phyloP scores from a whole-genome alignment of 2,329 filamentous ascomycete genomes.

The Calonectria ilicicola region DNA sequence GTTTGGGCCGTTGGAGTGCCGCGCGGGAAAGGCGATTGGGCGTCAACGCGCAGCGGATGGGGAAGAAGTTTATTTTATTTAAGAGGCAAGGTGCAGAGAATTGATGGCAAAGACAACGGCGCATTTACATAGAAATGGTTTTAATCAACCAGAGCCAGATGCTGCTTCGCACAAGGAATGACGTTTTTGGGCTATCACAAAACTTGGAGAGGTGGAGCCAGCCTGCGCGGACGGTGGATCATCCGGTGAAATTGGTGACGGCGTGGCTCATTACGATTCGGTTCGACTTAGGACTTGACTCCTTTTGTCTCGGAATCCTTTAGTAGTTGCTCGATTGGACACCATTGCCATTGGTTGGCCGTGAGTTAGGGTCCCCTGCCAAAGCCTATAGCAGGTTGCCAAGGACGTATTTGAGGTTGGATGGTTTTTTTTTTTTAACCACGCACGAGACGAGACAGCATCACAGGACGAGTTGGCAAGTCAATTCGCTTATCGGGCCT shows the following conservation, averaged over 20 bases:
- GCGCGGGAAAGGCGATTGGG: slow-evolving; percentile 8
- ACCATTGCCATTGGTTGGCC: neutral
- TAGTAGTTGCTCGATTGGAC: neutral
- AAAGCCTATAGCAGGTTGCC: neutral
- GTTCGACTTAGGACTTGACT: neutral
- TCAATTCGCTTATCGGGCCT: neutral
- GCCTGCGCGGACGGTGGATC: slow-evolving; percentile 9
- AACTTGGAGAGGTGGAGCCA: neutral
- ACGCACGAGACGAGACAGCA: neutral
- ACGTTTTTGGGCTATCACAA: slow-evolving; percentile 13
- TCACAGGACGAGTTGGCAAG: neutral
- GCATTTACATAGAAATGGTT: neutral
- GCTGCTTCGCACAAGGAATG: neutral
- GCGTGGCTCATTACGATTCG: slow-evolving; percentile 12
- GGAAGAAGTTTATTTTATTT: neutral
- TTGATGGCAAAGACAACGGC: neutral
- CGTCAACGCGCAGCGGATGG: neutral
- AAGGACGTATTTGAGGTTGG: neutral
- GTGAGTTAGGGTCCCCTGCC: neutral
- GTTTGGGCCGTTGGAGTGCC: slow-evolving; percentile 15
- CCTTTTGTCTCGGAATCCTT: neutral
- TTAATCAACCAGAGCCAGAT: neutral
- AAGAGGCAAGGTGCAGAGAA: neutral
- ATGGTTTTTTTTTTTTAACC: neutral
- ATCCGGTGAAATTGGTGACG: slow-evolving; percentile 20